Conservation (phyloP, 495 filamentous ascomycete species). For the Tuber umbilicatum region DNA sequence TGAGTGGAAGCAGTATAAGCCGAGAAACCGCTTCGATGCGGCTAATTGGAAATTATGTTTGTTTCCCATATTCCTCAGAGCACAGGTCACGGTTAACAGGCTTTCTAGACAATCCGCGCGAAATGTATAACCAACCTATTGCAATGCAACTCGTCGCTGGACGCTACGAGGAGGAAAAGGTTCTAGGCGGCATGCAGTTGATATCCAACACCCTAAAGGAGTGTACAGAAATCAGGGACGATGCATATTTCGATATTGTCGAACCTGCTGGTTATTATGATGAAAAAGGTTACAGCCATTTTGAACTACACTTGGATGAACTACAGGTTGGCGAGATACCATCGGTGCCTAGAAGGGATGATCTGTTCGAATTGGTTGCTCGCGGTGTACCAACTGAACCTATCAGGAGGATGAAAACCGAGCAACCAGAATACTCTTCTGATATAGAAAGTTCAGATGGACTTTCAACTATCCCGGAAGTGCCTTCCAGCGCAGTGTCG, state of each 20-base stretch:
- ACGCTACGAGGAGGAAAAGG: slow-evolving; percentile 86
- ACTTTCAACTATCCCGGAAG: background rate
- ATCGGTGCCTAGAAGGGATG: background rate
- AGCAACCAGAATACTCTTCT: background rate
- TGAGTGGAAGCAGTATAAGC: slow-evolving; percentile 26
- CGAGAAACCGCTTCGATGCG: slow-evolving; percentile 38
- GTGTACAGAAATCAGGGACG: background rate
- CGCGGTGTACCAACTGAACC: background rate
- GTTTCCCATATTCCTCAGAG: background rate
- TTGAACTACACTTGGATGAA: background rate
- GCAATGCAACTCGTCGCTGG: slow-evolving; percentile 80
- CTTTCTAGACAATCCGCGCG: slow-evolving; percentile 42
- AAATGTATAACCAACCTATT: slow-evolving; percentile 83
- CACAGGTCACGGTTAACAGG: slow-evolving; percentile 2
- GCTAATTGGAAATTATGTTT: slow-evolving; percentile 43
- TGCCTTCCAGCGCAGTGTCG: background rate
- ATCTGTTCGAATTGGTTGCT: background rate
- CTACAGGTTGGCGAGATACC: background rate
- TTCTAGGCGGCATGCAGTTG: slow-evolving; percentile 70
- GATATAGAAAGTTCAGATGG: background rate
- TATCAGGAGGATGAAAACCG: background rate
- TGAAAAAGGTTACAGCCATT: background rate
- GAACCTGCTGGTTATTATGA: background rate
- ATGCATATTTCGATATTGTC: background rate
- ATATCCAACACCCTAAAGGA: background rate